phyloP scores from a whole-genome alignment of 2,329 filamentous ascomycete genomes.

The Fonsecaea pedrosoi region DNA sequence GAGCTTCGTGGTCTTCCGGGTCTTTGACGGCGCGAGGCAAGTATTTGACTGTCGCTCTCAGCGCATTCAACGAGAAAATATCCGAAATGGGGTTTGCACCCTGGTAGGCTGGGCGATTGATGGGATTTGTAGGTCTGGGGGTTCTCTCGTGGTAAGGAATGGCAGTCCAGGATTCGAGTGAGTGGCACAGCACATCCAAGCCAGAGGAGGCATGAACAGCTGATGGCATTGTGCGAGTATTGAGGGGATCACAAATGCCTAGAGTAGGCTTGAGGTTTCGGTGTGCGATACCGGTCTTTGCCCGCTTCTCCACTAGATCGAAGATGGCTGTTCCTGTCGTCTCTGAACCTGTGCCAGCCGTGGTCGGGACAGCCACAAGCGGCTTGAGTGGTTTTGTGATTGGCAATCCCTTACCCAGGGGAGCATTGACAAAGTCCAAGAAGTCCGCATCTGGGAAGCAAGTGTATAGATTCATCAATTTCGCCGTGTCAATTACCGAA shows the following conservation, averaged over 20 bases:
- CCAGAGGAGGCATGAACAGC: constrained; percentile 92
- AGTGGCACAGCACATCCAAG: constrained; percentile 93
- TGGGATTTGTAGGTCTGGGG: constrained; percentile 85
- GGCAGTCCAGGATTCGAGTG: constrained; percentile 95
- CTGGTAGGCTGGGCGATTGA: constrained; percentile 91
- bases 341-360: constrained; percentile 86
- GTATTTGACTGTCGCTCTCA: constrained; percentile 86
- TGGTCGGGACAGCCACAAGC: constrained; percentile 82
- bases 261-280: constrained; percentile 93
- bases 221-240: constrained; percentile 94
- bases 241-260: constrained; percentile 83
- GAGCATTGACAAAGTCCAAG: constrained; percentile 96
- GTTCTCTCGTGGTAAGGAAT: constrained; percentile 89
- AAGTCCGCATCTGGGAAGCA: constrained; percentile 92
- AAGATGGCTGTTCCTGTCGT: constrained; percentile 99
- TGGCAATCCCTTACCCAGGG: constrained; percentile 81
- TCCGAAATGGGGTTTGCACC: constrained; percentile 97
- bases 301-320: constrained; percentile 84
- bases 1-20: constrained; percentile 89
- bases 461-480: constrained; percentile 97
- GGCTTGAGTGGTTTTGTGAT: constrained; percentile 75
- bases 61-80: constrained; percentile 89
- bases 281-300: constrained; percentile 96
- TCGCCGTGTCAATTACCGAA: constrained; percentile 96
- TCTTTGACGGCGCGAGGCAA: constrained; percentile 85